Conservation (phyloP, 805 yeast genomes). For the Komagataella populi region DNA sequence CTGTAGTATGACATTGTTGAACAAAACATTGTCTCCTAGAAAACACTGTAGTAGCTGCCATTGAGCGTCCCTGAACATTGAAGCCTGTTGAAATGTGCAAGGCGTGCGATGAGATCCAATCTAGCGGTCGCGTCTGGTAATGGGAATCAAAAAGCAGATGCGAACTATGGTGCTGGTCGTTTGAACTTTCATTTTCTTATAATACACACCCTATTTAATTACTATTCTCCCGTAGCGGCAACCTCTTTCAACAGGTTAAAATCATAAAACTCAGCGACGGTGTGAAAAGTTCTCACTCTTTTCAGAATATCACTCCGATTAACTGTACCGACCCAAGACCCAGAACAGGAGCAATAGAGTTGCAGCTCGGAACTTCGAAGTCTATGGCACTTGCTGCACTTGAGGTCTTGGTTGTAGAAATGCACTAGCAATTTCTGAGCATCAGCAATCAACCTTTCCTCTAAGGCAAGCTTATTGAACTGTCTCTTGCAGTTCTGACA, state of each 20-base stretch:
- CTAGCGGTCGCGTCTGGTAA: neutral
- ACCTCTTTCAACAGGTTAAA: conserved; percentile 36
- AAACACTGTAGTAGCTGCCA: neutral
- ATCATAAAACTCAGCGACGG: conserved; percentile 47
- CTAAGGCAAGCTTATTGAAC: conserved; percentile 56
- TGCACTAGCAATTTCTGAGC: conserved; percentile 39
- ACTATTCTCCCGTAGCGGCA: conserved; percentile 11
- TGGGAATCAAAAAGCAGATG: neutral
- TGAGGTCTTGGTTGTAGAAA: conserved; percentile 68
- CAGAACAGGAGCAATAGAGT: conserved; percentile 77
- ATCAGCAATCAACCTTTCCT: conserved; percentile 65
- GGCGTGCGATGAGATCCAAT: neutral
- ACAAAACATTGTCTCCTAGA: neutral
- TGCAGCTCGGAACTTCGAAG: conserved; percentile 59
- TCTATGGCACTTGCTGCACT: conserved; percentile 64
- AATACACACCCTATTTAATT: neutral
- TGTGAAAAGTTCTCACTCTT: conserved; percentile 33
- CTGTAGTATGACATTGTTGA: neutral
- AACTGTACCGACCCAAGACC: conserved; percentile 58
- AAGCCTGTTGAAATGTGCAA: neutral
- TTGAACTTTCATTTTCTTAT: neutral
- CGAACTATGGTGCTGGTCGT: neutral
- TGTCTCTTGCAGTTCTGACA: conserved; percentile 56
- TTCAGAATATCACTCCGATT: conserved; percentile 27
- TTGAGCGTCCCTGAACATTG: neutral